A percentile compares a stretch with the other conserved stretches of the same genome.
Conservation (phyloP, 164 flowering plant genomes). For the Magnolia officinalis region DNA sequence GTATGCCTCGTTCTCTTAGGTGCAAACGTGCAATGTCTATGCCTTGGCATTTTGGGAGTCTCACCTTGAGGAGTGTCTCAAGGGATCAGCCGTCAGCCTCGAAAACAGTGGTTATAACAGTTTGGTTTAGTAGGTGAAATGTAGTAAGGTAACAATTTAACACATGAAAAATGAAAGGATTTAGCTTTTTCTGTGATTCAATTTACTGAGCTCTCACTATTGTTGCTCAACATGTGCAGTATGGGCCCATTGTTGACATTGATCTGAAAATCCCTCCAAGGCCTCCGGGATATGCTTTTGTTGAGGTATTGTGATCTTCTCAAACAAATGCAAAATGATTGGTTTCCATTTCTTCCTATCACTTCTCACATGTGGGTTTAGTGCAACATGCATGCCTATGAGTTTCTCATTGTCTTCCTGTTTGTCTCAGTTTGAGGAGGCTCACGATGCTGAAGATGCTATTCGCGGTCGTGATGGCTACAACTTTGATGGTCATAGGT, state of each 20-base stretch:
- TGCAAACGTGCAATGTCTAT: too few species aligned
- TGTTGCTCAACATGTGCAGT: slow-evolving; percentile 37
- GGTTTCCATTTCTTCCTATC: background rate
- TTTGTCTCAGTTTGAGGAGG: slow-evolving; percentile 72
- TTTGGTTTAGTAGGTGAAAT: background rate
- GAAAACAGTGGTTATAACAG: background rate
- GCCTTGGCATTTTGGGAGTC: too few species aligned
- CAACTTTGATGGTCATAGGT: slow-evolving; percentile 84
- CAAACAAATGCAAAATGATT: background rate
- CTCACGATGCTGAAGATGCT: slow-evolving; percentile 97
- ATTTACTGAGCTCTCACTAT: background rate
- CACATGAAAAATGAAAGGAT: background rate
- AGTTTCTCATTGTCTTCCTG: background rate
- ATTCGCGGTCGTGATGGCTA: slow-evolving; percentile 98
- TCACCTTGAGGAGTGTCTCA: background rate
- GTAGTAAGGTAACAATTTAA: too few species aligned
- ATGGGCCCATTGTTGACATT: slow-evolving; percentile 73
- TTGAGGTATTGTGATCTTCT: slow-evolving; percentile 48
- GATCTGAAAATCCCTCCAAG: slow-evolving; percentile 86
- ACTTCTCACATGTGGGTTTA: background rate
- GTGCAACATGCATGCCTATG: background rate
- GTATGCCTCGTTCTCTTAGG: background rate
- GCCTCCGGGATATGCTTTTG: slow-evolving; percentile 89
- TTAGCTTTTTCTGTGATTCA: background rate
- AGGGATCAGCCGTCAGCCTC: background rate